Conservation (phyloP, 306 rosid species). For the Sechiopsis laciniata region DNA sequence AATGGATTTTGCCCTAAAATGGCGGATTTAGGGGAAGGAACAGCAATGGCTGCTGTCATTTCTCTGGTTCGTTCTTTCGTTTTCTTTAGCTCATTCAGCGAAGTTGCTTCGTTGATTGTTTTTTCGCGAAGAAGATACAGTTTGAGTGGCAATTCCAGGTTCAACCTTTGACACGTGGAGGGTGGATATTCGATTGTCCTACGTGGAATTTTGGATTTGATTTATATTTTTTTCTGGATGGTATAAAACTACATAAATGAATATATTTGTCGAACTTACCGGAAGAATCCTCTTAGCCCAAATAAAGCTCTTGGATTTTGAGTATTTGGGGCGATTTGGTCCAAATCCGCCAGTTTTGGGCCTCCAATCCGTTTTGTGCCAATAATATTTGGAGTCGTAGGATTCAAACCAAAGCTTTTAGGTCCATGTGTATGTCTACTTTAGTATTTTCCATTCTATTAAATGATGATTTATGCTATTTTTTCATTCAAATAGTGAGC, state of each 20-base stretch:
- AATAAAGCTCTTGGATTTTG: background rate
- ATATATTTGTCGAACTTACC: background rate
- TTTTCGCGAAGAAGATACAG: slow-evolving; percentile 7
- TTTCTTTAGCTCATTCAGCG: background rate
- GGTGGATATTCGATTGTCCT: slow-evolving; percentile 28
- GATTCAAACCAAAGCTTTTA: too few relatives aligned
- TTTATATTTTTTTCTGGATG: slow-evolving; percentile 19
- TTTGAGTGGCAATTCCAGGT: slow-evolving; percentile 34
- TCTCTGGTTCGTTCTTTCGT: slow-evolving; percentile 12
- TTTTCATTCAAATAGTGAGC: too few relatives aligned
- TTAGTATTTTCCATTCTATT: too few relatives aligned
- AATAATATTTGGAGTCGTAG: too few relatives aligned
- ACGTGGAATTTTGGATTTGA: slow-evolving; percentile 18
- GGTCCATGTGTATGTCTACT: too few relatives aligned
- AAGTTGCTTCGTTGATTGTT: background rate
- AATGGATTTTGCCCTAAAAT: slow-evolving; percentile 43
- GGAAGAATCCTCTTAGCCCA: background rate
- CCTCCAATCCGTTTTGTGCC: background rate
- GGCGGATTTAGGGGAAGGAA: slow-evolving; percentile 52
- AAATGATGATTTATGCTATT: too few relatives aligned
- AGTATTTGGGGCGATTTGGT: background rate
- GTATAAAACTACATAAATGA: background rate
- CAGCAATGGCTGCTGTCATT: slow-evolving; percentile 50
- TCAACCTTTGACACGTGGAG: slow-evolving; percentile 69
- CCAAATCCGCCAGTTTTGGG: background rate